A percentile compares a stretch with the other conserved stretches of the same genome.
Conservation (phyloP, 169 alveolate genomes). For the Toxoplasma gondii region DNA sequence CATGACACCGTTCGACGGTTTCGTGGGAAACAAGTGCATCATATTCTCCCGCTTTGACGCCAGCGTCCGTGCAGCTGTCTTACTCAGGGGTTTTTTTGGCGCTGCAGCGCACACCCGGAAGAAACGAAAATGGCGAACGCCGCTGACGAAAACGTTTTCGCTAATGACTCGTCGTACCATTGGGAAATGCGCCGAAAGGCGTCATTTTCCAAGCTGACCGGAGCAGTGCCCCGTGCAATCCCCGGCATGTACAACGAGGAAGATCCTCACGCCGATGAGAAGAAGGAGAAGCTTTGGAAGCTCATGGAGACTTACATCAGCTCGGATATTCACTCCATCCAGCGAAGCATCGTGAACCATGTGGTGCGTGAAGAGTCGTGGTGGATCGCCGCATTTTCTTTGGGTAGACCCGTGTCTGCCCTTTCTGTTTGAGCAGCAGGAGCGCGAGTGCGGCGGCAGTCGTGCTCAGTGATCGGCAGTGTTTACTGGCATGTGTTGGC, state of each 20-base stretch:
- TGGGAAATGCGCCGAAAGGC: conserved; percentile 84
- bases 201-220: conserved; percentile 79
- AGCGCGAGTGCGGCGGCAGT: no score
- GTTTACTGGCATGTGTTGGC: no score
- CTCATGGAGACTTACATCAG: conserved; percentile 86
- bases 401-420: not conserved
- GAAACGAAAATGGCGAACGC: conserved; percentile 42
- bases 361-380: conserved; percentile 62
- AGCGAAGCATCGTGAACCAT: conserved; percentile 85
- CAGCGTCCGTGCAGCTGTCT: not conserved
- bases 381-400: not conserved
- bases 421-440: no score
- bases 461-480: no score
- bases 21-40: not conserved
- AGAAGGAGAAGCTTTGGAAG: conserved; percentile 85
- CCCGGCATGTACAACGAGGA: conserved; percentile 75
- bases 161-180: conserved; percentile 60
- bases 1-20: no score
- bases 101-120: not conserved
- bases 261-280: conserved; percentile 74
- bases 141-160: conserved; percentile 38
- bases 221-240: conserved; percentile 73
- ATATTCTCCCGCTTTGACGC: not conserved
- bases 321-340: conserved; percentile 83
- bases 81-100: not conserved